Percentiles rank a stretch among this genome's conserved stretches.
These are phyloP conservation scores for Fusarium sp. DNA, from an alignment of 2,329 filamentous ascomycete genomes.

Conservation along the genomic window DNA sequence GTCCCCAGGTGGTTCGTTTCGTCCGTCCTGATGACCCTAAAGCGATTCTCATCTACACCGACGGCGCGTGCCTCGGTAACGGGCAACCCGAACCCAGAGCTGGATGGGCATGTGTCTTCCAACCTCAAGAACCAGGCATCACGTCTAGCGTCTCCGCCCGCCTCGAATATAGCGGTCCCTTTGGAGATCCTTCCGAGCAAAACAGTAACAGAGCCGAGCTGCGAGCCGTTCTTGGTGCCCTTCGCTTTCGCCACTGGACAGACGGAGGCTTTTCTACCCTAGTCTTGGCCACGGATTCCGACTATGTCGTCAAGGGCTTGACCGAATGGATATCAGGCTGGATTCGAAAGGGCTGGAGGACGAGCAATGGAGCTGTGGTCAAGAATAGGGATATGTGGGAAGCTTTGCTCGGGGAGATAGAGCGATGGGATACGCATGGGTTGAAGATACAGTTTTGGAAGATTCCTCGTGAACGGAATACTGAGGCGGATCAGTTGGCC, in stretches of 20 bases:
- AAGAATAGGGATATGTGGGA: slow-evolving; percentile 66
- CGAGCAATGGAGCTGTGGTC: slow-evolving; percentile 47
- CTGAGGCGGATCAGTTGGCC: slow-evolving; percentile 54
- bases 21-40: slow-evolving; percentile 4
- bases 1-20: neutral
- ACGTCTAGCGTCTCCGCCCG: slow-evolving; percentile 35
- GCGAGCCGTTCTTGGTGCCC: slow-evolving; percentile 6
- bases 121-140: neutral
- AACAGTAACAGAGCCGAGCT: slow-evolving; percentile 57
- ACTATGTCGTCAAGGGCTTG: slow-evolving; percentile 21
- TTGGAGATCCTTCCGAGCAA: slow-evolving; percentile 48
- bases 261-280: slow-evolving; percentile 47
- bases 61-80: slow-evolving; percentile 59
- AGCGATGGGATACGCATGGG: slow-evolving; percentile 43
- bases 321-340: slow-evolving; percentile 12
- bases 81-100: slow-evolving; percentile 50
- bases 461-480: slow-evolving; percentile 58
- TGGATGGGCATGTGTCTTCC: slow-evolving; percentile 54
- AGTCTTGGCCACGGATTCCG: slow-evolving; percentile 51
- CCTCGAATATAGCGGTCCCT: slow-evolving; percentile 58
- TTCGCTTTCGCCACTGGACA: slow-evolving; percentile 38
- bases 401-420: slow-evolving; percentile 55
- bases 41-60: slow-evolving; percentile 54
- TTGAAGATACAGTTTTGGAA: slow-evolving; percentile 59
- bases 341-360: slow-evolving; percentile 57